Conservation (phyloP, 352 stramenopile species). For the Globisporangium perplexum region DNA sequence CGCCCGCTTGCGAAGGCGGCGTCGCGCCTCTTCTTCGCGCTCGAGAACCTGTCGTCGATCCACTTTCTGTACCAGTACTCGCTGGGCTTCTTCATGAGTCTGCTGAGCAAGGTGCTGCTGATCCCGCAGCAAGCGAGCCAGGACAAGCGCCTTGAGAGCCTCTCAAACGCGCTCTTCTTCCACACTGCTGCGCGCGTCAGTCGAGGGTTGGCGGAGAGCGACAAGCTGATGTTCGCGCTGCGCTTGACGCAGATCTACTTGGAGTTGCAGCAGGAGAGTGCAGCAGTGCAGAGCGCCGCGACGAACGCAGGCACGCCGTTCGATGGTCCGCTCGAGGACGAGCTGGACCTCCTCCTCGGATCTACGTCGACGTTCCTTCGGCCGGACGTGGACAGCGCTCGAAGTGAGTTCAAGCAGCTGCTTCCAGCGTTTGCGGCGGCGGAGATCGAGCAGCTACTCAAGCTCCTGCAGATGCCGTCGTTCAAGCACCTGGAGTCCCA, state of each 20-base stretch:
- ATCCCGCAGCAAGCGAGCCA: constrained; percentile 19
- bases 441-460: constrained; percentile 85
- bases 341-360: constrained; percentile 68
- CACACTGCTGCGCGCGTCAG: constrained; percentile 92
- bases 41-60: constrained; percentile 93
- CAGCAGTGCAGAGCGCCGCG: constrained; percentile 22
- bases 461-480: constrained; percentile 61
- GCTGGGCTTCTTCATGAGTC: constrained; percentile 95
- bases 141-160: constrained; percentile 41
- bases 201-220: constrained; percentile 91
- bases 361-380: constrained; percentile 44
- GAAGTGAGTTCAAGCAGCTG: constrained; percentile 41
- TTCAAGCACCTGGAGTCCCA: constrained; percentile 80
- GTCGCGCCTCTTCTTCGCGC: constrained; percentile 89
- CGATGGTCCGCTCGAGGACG: constrained; percentile 64
- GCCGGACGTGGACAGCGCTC: constrained; percentile 25
- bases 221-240: constrained; percentile 99
- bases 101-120: constrained; percentile 91
- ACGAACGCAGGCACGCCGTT: constrained; percentile 27
- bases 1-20: constrained; percentile 90
- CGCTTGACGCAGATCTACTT: constrained; percentile 93
- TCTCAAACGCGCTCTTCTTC: constrained; percentile 85
- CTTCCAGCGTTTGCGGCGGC: constrained; percentile 50
- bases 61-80: constrained; percentile 99
- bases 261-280: constrained; percentile 51